Conservation (phyloP, 441 rosid genomes). For the Syzygium malaccense region DNA sequence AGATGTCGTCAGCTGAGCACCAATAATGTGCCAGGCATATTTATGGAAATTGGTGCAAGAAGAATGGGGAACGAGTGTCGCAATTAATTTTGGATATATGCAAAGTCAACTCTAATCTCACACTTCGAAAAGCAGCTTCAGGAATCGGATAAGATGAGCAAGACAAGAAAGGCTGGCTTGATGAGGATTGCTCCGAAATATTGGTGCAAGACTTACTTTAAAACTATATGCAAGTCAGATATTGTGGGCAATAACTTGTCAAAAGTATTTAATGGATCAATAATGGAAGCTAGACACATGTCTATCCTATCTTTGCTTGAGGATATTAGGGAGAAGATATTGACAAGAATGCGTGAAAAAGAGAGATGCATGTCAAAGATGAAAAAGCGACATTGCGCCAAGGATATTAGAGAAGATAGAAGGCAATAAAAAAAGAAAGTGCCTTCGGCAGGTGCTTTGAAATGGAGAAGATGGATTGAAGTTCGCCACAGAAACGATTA, state of each 20-base stretch:
- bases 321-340: not conserved
- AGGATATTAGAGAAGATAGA: not conserved
- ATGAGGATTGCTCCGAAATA: not conserved
- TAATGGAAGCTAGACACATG: not conserved
- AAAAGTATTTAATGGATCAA: not conserved
- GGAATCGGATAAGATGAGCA: not conserved
- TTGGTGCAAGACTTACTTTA: not conserved
- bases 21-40: too few species aligned
- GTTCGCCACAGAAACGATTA: not conserved
- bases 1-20: too few species aligned
- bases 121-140: not conserved
- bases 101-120: not conserved
- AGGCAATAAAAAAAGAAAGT: not conserved
- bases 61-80: too few species aligned
- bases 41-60: too few species aligned
- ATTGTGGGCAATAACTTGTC: not conserved
- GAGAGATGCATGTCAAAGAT: not conserved
- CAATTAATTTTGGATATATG: too few species aligned
- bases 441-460: not conserved
- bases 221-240: not conserved
- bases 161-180: not conserved
- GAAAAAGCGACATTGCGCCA: not conserved
- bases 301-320: not conserved
- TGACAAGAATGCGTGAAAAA: not conserved
- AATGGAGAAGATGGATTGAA: not conserved